A percentile compares a stretch with the other conserved stretches of the same genome.
Evolutionary conservation across 305 asterid genomes (phyloP).

Genomic region (Rubia peregrina): DNA sequence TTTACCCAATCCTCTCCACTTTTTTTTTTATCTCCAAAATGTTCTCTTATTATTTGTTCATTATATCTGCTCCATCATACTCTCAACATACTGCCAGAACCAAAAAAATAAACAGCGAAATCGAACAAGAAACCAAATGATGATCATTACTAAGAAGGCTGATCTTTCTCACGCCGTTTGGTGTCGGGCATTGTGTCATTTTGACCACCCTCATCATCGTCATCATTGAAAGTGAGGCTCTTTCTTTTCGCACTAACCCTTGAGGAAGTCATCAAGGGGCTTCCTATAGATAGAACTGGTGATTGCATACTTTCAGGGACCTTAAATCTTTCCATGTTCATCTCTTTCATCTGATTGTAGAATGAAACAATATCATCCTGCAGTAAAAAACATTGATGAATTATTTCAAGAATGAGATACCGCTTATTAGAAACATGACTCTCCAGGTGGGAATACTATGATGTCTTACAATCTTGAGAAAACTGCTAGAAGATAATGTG

Average conservation of each 20-base stretch:
- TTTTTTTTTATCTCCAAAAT: slow-evolving; percentile 6
- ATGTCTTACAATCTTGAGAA: slow-evolving; percentile 41
- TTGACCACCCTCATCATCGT: slow-evolving; percentile 24
- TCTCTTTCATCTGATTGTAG: slow-evolving; percentile 31
- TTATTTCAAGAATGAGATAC: background rate
- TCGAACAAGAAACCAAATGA: background rate
- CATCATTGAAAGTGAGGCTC: slow-evolving; percentile 34
- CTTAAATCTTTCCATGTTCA: slow-evolving; percentile 22
- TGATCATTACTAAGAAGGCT: background rate
- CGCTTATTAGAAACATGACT: background rate
- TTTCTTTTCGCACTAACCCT: slow-evolving; percentile 31
- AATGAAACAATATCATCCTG: slow-evolving; percentile 55
- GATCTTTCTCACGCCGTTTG: slow-evolving; percentile 16
- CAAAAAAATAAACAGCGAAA: background rate
- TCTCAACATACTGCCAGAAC: background rate
- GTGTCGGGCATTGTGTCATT: slow-evolving; percentile 17
- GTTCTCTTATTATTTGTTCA: background rate
- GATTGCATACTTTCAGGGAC: slow-evolving; percentile 10
- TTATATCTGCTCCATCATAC: background rate
- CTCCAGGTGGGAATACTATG: background rate
- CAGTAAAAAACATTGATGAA: background rate
- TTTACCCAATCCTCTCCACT: slow-evolving; percentile 1
- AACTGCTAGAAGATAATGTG: slow-evolving; percentile 21
- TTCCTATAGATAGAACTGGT: slow-evolving; percentile 31
- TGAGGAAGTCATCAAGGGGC: slow-evolving; percentile 22